Evolutionary conservation across 495 filamentous ascomycete species (phyloP).

Genomic region (Trichoderma virens): DNA sequence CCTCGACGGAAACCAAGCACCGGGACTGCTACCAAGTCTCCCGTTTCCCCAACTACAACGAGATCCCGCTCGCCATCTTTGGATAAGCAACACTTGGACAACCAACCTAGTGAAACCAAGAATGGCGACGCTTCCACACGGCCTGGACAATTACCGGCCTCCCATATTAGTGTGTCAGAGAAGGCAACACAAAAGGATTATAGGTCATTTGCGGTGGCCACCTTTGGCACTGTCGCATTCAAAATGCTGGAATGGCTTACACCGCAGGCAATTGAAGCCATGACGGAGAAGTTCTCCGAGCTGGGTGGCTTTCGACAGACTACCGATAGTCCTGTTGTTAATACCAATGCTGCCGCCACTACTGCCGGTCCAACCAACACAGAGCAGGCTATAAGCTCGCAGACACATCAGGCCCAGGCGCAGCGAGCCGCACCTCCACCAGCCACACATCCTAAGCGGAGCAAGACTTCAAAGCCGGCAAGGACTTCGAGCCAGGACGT

Average conservation of each 20-base stretch:
- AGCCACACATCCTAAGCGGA: background rate
- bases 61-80: background rate
- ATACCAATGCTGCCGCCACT: background rate
- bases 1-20: background rate
- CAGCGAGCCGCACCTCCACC: background rate
- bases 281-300: constrained; percentile 22
- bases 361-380: background rate
- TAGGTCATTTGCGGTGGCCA: constrained; percentile 74
- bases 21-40: background rate
- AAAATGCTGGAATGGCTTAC: constrained; percentile 77
- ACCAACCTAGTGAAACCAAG: background rate
- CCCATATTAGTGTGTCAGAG: constrained; percentile 25
- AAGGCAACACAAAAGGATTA: constrained; percentile 61
- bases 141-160: background rate
- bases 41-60: background rate
- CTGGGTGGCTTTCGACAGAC: background rate
- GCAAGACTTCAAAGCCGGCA: background rate
- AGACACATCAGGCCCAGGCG: background rate
- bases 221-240: constrained; percentile 70
- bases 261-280: constrained; percentile 39
- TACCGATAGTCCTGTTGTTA: background rate
- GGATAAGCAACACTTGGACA: background rate
- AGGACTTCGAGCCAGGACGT: background rate
- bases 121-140: background rate
- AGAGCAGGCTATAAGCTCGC: background rate